A percentile compares a stretch with the other conserved stretches of the same genome.
Conservation (phyloP, 495 filamentous ascomycete species). For the Aspergillus diversus region DNA sequence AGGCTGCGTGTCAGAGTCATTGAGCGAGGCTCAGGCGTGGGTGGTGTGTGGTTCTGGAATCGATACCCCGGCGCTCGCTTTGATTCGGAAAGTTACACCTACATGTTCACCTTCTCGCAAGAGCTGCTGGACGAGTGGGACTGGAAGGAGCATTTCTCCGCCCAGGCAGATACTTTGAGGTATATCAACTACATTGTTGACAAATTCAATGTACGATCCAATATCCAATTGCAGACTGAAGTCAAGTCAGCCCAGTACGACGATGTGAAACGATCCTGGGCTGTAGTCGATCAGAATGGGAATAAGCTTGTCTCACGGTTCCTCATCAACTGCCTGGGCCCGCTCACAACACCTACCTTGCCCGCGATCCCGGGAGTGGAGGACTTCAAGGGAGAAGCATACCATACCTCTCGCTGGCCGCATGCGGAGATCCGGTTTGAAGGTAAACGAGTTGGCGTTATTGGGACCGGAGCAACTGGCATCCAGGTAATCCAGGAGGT, state of each 20-base stretch:
- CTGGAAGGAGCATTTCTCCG: slow-evolving; percentile 53
- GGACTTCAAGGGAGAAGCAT: slow-evolving; percentile 49
- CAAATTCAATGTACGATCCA: slow-evolving; percentile 38
- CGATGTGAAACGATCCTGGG: slow-evolving; percentile 38
- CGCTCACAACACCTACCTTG: slow-evolving; percentile 31
- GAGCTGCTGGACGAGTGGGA: slow-evolving; percentile 53
- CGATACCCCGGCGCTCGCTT: slow-evolving; percentile 50
- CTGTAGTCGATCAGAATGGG: slow-evolving; percentile 45
- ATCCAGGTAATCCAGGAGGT: slow-evolving; percentile 53
- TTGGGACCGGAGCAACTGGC: slow-evolving; percentile 65
- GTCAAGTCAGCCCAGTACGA: slow-evolving; percentile 49
- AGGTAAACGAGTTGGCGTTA: slow-evolving; percentile 51
- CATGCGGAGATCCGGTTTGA: slow-evolving; percentile 42
- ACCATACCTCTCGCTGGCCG: slow-evolving; percentile 60
- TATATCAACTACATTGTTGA: slow-evolving; percentile 43
- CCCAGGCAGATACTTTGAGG: slow-evolving; percentile 44
- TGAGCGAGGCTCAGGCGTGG: slow-evolving; percentile 49
- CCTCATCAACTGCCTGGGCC: slow-evolving; percentile 39
- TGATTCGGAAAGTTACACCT: slow-evolving; percentile 50
- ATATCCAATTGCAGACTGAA: slow-evolving; percentile 48
- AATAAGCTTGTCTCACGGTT: slow-evolving; percentile 45
- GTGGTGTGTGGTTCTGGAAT: slow-evolving; percentile 58
- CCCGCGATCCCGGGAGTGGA: slow-evolving; percentile 33
- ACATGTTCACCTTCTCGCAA: slow-evolving; percentile 46
- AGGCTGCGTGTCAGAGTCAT: slow-evolving; percentile 39